Percentiles rank a stretch among this genome's conserved stretches.
Evolutionary conservation across 2,329 filamentous ascomycete species (phyloP).

Genomic region (Parasarocladium wereldwijsianum): DNA sequence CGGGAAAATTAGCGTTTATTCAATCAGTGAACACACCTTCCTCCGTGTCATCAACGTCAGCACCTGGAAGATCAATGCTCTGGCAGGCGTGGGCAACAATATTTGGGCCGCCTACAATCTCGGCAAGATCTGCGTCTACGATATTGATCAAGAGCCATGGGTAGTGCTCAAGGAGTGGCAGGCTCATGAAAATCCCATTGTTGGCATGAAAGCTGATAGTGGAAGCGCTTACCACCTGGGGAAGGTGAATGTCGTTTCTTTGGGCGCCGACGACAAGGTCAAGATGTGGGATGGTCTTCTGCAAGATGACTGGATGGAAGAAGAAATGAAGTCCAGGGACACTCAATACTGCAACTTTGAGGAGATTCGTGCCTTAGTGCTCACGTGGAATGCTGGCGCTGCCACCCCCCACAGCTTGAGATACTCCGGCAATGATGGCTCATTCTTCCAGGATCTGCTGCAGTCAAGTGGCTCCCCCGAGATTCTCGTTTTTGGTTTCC

Average conservation of each 20-base stretch:
- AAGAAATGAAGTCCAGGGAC: constrained; percentile 73
- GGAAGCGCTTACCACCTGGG: constrained; percentile 78
- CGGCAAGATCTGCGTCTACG: constrained; percentile 86
- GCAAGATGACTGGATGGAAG: constrained; percentile 88
- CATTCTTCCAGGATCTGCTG: constrained; percentile 71
- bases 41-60: constrained; percentile 74
- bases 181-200: constrained; percentile 72
- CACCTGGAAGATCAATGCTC: constrained; percentile 84
- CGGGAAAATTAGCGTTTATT: constrained; percentile 91
- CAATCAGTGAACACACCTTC: constrained; percentile 59
- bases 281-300: constrained; percentile 85
- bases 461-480: constrained; percentile 67
- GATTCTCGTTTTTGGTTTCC: constrained; percentile 89
- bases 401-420: constrained; percentile 74
- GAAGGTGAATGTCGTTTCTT: constrained; percentile 67
- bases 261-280: constrained; percentile 77
- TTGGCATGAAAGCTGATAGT: constrained; percentile 61
- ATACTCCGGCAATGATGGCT: constrained; percentile 52
- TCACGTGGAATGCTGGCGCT: constrained; percentile 98
- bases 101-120: constrained; percentile 94
- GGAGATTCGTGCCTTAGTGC: constrained; percentile 61
- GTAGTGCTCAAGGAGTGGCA: constrained; percentile 87
- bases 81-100: constrained; percentile 66
- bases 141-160: constrained; percentile 74
- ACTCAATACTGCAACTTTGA: constrained; percentile 74